These are phyloP conservation scores for Flaveria sonorensis DNA, from an alignment of 129 eudicot genomes.

Conservation along the genomic window DNA sequence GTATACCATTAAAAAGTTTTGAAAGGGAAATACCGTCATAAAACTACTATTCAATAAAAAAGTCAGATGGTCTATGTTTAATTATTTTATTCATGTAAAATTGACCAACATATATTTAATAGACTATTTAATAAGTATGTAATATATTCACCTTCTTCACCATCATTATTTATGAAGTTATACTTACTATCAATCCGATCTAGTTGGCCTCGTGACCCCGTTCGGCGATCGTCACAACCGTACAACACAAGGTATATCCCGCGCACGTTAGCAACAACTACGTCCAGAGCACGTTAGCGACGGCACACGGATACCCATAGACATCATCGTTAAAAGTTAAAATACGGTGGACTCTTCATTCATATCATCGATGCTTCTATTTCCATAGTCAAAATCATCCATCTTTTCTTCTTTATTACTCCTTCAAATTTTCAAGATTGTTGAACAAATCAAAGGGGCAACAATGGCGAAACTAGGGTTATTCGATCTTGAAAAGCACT, in stretches of 20 bases:
- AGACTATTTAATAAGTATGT: not conserved
- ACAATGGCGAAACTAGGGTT: constrained; percentile 52
- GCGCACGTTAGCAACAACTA: constrained; percentile 8
- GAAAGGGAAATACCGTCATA: no score
- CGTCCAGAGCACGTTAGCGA: constrained; percentile 10
- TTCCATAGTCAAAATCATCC: constrained; percentile 5
- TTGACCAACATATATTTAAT: not conserved
- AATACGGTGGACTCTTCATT: not conserved
- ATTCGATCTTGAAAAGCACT: constrained; percentile 86
- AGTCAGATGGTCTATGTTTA: no score
- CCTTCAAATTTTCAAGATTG: constrained; percentile 15
- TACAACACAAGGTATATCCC: constrained; percentile 2
- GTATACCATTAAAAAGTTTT: no score
- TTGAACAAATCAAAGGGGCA: not conserved
- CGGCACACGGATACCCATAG: not conserved
- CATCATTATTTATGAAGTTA: not conserved
- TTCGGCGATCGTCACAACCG: not conserved
- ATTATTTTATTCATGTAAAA: no score
- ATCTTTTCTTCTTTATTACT: constrained; percentile 19
- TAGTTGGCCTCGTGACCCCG: not conserved
- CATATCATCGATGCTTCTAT: constrained; percentile 14
- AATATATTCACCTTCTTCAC: not conserved
- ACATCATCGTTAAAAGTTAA: not conserved
- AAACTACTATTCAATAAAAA: no score
- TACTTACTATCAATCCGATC: not conserved